Base-by-base conservation (phyloP, 192 early-diverging fungal genomes). In the Glomus cerebriforme region DNA sequence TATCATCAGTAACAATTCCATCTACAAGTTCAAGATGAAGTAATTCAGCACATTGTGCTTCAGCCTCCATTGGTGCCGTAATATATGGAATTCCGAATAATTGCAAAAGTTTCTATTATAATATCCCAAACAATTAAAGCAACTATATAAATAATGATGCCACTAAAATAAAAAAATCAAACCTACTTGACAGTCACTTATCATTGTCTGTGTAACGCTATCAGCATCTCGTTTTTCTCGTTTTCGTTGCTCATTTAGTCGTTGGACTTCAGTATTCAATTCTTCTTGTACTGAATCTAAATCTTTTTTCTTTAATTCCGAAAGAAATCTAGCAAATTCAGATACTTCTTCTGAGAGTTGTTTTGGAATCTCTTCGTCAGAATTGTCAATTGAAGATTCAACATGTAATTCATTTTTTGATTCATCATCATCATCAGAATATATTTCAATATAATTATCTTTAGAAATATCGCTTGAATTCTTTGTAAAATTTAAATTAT, bases 51-150 rank as follows among this genome's bases (percentile, higher is more conserved):
- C 98, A 99, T 85, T 99, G 97, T 7, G 96, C 94, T 82, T 99
- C 98, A 6, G 98, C 98, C 86, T 99, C 98, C 92, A 95, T 95
- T 0, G 98, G 96, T 31, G 97, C 94, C 0, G 91, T 88, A 49
- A 99, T 86, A 81, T 92, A 99, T 12, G 98, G 98, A 34, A 98
- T 85, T 2, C 98, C 98, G 92, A 98, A 99, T 13, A 99, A 82
- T 68, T 86, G 83, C 34, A 98, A 85, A 24, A 99, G 83, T 79
- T 92, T 87, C 80, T 96, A 83, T 2, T 87, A 80, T 66, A 47
- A 73, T 31, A 24, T 78, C 31, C 27, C 17, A 7, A 3, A 15
- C n/a, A 65, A 31, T 65, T 65, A 65, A 64, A 13, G 13, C 63
- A 65, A 31, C 1, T 32, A 32, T 65, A 19, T 32, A 12, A 15